Evolutionary conservation across 2,329 filamentous ascomycete genomes (phyloP), one percentile per base, ranked within the genome.

Genomic region (Tolypocladium tundrense): DNA sequence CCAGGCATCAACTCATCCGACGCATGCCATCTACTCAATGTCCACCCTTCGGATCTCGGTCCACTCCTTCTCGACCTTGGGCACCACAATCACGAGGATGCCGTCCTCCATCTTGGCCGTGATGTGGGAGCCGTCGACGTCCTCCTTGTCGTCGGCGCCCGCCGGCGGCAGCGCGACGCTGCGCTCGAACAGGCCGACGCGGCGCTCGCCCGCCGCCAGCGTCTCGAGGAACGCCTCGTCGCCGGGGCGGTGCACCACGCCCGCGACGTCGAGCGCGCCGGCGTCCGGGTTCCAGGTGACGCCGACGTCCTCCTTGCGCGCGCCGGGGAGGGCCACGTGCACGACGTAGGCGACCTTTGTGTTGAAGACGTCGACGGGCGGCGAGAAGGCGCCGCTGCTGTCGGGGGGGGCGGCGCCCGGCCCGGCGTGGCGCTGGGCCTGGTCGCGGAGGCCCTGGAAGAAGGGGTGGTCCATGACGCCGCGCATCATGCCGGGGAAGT

Each of bases 21-120:
- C 48, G 7, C 48, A 35, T 51, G 14, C 55, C 9, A 10, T 1
- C 2, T 72, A 82, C 64, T 80, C 71, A 60, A 86, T 80, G 58
- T 86, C 81, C 45, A 86, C 78, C 69, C 80, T 81, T 67, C 77
- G 79, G 60, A 86, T 77, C 65, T 85, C 81, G 63, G 84, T 87
- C 76, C 84, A 85, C 63, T 84, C 84, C 70, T 78, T 82, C 67
- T 88, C 84, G 9, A 82, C 66, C 76, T 91, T 92, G 9, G 88
- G 88, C 1, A 95, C 83, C n/a, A 82, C 85, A n/a, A 95, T 79
- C 41, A 86, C 77, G 63, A 95, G 71, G 1, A 95, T 75, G 6
- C 90, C 90, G 68, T 94, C 88, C 70, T 91, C 87, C 73, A 95
- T 79, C 73, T 85, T 90, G 3, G 90, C 89, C 2, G 78, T 80